A percentile compares a stretch with the other conserved stretches of the same genome.
Conservation (phyloP, 495 filamentous ascomycete genomes). For the Lindgomyces ingoldianus region DNA sequence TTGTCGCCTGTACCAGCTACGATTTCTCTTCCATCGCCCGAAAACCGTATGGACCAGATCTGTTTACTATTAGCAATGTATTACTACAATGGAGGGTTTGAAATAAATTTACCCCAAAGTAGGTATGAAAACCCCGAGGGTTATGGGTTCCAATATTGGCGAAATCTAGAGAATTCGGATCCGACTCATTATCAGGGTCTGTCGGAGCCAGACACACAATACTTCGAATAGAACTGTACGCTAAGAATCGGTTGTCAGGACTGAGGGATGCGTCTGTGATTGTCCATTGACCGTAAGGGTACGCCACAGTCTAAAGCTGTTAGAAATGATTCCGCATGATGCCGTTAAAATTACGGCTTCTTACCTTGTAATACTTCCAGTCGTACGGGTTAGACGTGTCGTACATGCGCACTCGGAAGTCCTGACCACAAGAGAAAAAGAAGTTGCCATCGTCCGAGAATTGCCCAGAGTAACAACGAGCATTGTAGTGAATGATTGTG, state of each 20-base stretch:
- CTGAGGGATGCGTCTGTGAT: conserved; percentile 91
- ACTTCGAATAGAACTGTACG: conserved; percentile 81
- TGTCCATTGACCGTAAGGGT: conserved; percentile 89
- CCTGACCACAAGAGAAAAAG: conserved; percentile 92
- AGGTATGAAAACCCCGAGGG: conserved; percentile 42
- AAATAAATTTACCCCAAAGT: conserved; percentile 24
- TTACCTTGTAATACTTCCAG: conserved; percentile 87
- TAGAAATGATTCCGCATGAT: background rate
- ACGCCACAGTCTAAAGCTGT: conserved; percentile 61
- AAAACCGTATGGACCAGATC: conserved; percentile 92
- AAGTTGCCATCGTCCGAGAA: conserved; percentile 97
- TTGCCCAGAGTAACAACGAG: conserved; percentile 89
- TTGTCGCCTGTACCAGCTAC: conserved; percentile 81
- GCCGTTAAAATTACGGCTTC: background rate
- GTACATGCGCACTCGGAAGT: conserved; percentile 94
- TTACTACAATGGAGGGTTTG: background rate
- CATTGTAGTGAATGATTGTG: conserved; percentile 82
- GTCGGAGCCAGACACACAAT: conserved; percentile 84
- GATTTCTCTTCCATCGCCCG: conserved; percentile 86
- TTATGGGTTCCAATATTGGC: conserved; percentile 52
- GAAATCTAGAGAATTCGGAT: conserved; percentile 76
- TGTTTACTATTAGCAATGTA: conserved; percentile 19
- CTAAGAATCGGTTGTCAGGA: conserved; percentile 88
- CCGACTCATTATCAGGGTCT: conserved; percentile 74
- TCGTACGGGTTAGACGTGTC: conserved; percentile 94